Evolutionary conservation across 192 early-diverging fungal species (phyloP), one percentile per base, ranked within the genome.

Genomic region (Rhizoclosmatium globosum): DNA sequence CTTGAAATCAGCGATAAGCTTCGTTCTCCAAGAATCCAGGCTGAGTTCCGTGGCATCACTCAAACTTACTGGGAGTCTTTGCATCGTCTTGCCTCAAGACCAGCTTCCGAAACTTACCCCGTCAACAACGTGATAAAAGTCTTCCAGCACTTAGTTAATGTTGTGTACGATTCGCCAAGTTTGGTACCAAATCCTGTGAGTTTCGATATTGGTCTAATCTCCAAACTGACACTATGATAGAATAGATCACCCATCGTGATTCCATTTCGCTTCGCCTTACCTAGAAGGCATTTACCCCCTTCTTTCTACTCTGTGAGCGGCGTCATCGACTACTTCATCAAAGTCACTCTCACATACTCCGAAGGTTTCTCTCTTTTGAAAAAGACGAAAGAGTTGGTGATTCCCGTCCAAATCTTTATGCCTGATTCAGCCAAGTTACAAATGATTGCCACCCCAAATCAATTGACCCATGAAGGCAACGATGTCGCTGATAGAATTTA

Each of bases 11-110:
- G 44, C 21, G 56, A 65, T 19, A 45, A 47, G 11, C 70, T 79
- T 38, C 71, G 72, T 50, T 44, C 41, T 15, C 21, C 62, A 39
- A 70, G 64, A 47, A 59, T 79, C 56, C 31, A 41, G 3, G 77
- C 41, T 13, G 77, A 79, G 56, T 70, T 79, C 42, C 41, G 77
- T 13, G 77, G 77, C 41, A 58, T 69, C 23, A 44, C 38, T 38
- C 68, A 79, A 62, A 79, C 77, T 59, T 56, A 59, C 13, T 73
- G 71, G 71, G 73, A 64, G 45, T 13, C 19, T 13, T 50, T 75
- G 73, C 42, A 15, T 45, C 39, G 17, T 11, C 43, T 64, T 19
- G 73, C 73, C 4, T 3, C 47, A 47, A 60, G 59, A 59, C 56
- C 47, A n/a, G 71, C 31, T 31, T 31, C 31, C 31, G 31, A 31